Base-by-base conservation (phyloP, 148 eudicot species). In the Euryodendron excelsum region DNA sequence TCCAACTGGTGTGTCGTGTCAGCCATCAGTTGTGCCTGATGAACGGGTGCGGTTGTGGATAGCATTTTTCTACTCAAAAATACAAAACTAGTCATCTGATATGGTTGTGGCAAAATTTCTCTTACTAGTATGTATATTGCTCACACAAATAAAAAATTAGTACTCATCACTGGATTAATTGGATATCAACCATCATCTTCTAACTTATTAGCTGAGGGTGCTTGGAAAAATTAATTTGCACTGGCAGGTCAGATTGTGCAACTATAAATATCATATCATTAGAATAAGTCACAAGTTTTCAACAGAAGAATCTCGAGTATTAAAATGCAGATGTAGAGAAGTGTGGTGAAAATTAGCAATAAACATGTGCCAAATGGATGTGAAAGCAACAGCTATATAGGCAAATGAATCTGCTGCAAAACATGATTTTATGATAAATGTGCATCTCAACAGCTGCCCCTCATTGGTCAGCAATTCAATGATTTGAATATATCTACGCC, bases 41-140 rank as follows among this genome's bases (percentile, higher is more conserved):
- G n/a, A n/a, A n/a, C n/a, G n/a, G n/a, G n/a, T n/a, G n/a, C n/a
- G n/a, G n/a, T n/a, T n/a, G n/a, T n/a, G n/a, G n/a, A n/a, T n/a
- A n/a, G n/a, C n/a, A n/a, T n/a, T n/a, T n/a, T n/a, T n/a, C n/a
- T 23, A 23, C 14, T 23, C 20, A 23, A 68, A 39, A 41, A 65
- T 37, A 67, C 28, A 21, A 37, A 14, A 30, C 30, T 33, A 64
- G 11, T 17, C 68, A 15, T 5, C 21, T 15, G 21, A 33, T 33
- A 33, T 36, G 44, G 33, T 20, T 36, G 44, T 36, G 45, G 39
- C 25, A 36, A 36, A 66, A 18, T 18, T 21, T 20, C 27, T 91
- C 96, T 56, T 90, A 84, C 82, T 91, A 6, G 1, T 48, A 48
- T 48, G 1, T 21, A 37, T 67, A 21, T 39, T 3, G 25, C 30